Percentiles rank a stretch among this genome's conserved stretches.
These are phyloP conservation scores for Fusarium ramigenum DNA, from an alignment of 2,329 filamentous ascomycete species.

Conservation along the genomic window DNA sequence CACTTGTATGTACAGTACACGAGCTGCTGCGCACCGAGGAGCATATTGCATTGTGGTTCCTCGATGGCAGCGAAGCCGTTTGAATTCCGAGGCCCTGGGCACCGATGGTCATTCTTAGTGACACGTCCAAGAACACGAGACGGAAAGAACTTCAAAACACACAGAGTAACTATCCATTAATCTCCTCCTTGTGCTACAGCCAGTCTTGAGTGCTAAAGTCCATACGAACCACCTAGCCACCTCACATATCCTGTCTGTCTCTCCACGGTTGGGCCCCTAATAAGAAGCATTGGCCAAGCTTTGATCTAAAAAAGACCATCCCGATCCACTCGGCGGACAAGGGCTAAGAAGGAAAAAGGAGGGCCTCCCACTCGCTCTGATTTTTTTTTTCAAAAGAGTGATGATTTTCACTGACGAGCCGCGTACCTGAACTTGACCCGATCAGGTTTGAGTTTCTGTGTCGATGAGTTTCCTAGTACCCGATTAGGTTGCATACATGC, in stretches of 20 bases:
- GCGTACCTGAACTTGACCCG: constrained; percentile 37
- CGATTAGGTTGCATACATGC: constrained; percentile 5
- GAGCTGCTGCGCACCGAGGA: background rate
- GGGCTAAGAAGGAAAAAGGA: constrained; percentile 1
- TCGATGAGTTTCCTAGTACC: constrained; percentile 16
- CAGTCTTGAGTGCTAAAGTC: background rate
- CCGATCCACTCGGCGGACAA: constrained; percentile 15
- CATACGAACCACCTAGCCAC: constrained; percentile 6
- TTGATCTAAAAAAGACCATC: constrained; percentile 36
- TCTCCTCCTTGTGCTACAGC: background rate
- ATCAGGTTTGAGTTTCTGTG: constrained; percentile 31
- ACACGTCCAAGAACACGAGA: background rate
- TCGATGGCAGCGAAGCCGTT: background rate
- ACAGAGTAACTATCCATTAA: background rate
- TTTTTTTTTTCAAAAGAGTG: constrained; percentile 10
- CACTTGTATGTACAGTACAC: constrained; percentile 5
- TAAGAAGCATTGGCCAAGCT: constrained; percentile 37
- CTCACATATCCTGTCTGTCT: constrained; percentile 5
- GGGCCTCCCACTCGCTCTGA: background rate
- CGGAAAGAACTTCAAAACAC: constrained; percentile 9
- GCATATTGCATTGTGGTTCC: background rate
- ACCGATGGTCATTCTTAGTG: background rate
- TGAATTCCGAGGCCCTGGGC: background rate
- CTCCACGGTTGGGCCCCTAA: constrained; percentile 26
- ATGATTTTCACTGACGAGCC: constrained; percentile 33